phyloP scores from a whole-genome alignment of 2,329 filamentous ascomycete species.

The Grosmannia penicillata region DNA sequence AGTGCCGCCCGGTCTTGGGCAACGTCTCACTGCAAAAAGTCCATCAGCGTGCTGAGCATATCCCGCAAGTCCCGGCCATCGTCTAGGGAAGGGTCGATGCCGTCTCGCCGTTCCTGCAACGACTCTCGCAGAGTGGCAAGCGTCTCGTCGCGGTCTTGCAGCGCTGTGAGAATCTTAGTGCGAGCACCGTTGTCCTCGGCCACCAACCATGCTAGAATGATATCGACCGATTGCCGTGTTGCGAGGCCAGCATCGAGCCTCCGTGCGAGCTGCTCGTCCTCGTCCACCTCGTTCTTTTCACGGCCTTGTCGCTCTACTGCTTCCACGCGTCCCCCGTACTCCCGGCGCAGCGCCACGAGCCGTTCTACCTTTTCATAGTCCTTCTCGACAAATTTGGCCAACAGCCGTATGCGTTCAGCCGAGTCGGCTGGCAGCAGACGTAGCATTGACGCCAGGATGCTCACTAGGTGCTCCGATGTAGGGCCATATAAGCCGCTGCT shows the following conservation, averaged over 20 bases:
- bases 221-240: conserved; percentile 68
- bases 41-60: conserved; percentile 37
- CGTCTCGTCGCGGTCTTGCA: conserved; percentile 55
- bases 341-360: conserved; percentile 54
- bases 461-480: conserved; percentile 64
- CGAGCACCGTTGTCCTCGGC: conserved; percentile 74
- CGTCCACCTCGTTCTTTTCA: conserved; percentile 42
- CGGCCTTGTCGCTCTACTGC: conserved; percentile 48
- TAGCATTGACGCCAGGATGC: conserved; percentile 72
- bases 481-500: conserved; percentile 49
- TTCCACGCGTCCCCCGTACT: conserved; percentile 49
- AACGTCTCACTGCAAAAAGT: conserved; percentile 27
- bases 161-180: conserved; percentile 43
- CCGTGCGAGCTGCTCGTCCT: conserved; percentile 57
- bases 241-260: conserved; percentile 76
- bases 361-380: conserved; percentile 74
- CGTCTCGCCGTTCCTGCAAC: conserved; percentile 44
- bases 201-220: conserved; percentile 76
- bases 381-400: conserved; percentile 93
- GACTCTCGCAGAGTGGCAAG: conserved; percentile 49
- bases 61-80: conserved; percentile 42
- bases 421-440: conserved; percentile 66
- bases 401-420: conserved; percentile 60
- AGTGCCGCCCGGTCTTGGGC: no score
- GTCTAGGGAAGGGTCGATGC: conserved; percentile 32